Evolutionary conservation across 169 alveolate species (phyloP).

Genomic region (Plasmodium sp.): DNA sequence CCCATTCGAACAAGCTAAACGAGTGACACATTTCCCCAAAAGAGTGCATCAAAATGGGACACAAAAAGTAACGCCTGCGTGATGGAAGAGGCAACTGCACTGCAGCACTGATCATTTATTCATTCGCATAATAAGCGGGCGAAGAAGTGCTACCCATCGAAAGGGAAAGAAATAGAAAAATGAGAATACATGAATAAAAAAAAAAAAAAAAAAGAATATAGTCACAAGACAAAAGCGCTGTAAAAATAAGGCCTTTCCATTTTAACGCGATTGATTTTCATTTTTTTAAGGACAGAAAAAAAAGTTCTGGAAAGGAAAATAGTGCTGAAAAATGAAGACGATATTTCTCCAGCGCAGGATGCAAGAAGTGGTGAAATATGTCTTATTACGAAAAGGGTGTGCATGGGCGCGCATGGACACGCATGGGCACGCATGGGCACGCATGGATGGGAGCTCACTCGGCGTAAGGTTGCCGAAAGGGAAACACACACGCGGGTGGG

Average conservation of each 20-base stretch:
- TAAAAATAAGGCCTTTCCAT: neutral
- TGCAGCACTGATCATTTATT: neutral
- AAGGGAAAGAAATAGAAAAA: neutral
- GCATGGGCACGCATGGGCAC: too few relatives aligned
- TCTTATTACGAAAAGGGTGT: neutral
- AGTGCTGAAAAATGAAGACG: neutral
- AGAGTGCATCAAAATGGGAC: neutral
- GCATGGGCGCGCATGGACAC: neutral
- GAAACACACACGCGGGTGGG: neutral
- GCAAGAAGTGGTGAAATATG: neutral
- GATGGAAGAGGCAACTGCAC: neutral
- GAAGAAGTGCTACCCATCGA: neutral
- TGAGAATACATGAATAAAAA: neutral
- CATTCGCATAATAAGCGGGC: neutral
- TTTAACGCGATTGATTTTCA: neutral
- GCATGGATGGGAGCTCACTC: neutral
- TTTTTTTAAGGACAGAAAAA: neutral
- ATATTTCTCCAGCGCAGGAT: neutral
- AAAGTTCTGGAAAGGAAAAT: neutral
- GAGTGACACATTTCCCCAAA: neutral
- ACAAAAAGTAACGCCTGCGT: neutral
- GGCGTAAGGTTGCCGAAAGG: neutral
- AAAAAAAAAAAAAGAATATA: neutral
- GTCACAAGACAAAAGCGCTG: neutral
- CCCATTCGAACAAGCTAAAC: neutral